These are phyloP conservation scores for Paramecium pentaurelia DNA, from an alignment of 73 alveolate genomes.

Conservation along the genomic window DNA sequence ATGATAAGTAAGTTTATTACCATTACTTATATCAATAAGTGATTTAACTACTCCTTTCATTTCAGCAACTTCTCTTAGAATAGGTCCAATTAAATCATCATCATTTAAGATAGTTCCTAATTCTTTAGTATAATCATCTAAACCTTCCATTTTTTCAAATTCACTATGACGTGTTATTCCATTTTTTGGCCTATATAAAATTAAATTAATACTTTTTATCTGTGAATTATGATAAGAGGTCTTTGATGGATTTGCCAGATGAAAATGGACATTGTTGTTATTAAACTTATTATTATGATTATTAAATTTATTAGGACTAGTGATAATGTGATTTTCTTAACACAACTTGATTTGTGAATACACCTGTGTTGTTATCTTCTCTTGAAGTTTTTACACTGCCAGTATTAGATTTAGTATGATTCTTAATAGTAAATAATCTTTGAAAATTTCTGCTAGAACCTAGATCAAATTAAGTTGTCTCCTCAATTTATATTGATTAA, in stretches of 20 bases:
- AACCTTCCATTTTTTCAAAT: slow-evolving; percentile 1
- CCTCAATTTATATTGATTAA: not conserved
- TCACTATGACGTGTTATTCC: slow-evolving; percentile 7
- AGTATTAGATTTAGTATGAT: not conserved
- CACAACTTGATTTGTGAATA: not conserved
- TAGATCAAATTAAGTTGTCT: not conserved
- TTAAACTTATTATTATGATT: not conserved
- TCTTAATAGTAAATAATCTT: not conserved
- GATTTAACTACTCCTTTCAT: slow-evolving; percentile 1
- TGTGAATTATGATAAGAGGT: not conserved
- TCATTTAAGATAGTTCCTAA: not conserved
- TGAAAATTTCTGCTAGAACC: not conserved
- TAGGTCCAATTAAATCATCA: not conserved
- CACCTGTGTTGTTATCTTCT: not conserved
- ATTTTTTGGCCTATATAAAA: not conserved
- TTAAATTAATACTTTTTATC: not conserved
- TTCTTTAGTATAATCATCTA: slow-evolving; percentile 1
- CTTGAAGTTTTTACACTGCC: not conserved
- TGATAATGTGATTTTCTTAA: not conserved
- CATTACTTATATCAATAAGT: not conserved
- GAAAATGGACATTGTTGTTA: not conserved
- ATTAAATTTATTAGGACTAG: not conserved
- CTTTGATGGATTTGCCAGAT: not conserved
- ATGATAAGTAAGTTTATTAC: not conserved
- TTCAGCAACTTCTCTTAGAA: not conserved